phyloP scores from a whole-genome alignment of 106 monocot species.

The Dactylorhiza incarnata region DNA sequence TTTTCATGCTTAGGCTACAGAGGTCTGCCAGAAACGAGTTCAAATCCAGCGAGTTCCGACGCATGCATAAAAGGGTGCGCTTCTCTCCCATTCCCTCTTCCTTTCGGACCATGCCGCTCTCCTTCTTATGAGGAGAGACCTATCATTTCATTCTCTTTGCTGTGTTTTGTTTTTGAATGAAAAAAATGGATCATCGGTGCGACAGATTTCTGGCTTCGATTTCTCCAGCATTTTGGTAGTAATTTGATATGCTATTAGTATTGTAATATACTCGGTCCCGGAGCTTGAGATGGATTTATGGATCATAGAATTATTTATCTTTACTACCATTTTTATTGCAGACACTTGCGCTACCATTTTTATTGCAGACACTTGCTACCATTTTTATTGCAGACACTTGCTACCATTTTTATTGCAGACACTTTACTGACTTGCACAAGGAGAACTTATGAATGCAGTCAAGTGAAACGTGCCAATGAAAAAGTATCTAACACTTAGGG shows the following conservation, averaged over 20 bases:
- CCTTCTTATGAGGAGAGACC: not conserved
- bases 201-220: not conserved
- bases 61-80: conserved; percentile 82
- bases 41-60: conserved; percentile 75
- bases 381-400: too few species aligned
- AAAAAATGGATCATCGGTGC: not conserved
- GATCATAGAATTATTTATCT: not conserved
- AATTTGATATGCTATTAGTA: not conserved
- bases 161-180: not conserved
- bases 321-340: too few species aligned
- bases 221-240: not conserved
- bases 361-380: too few species aligned
- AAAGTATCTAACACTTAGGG: too few species aligned
- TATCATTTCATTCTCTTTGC: not conserved
- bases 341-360: too few species aligned
- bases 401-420: too few species aligned
- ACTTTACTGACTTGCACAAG: too few species aligned
- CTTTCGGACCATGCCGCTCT: not conserved
- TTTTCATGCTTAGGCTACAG: conserved; percentile 84
- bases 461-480: too few species aligned
- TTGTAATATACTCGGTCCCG: not conserved
- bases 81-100: not conserved
- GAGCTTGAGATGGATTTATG: not conserved
- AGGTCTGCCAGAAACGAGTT: conserved; percentile 81
- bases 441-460: too few species aligned